Percentiles rank a stretch among this genome's conserved stretches.
Conservation (phyloP, 768 basidiomycete genomes). For the Tricholoma saponaceum region DNA sequence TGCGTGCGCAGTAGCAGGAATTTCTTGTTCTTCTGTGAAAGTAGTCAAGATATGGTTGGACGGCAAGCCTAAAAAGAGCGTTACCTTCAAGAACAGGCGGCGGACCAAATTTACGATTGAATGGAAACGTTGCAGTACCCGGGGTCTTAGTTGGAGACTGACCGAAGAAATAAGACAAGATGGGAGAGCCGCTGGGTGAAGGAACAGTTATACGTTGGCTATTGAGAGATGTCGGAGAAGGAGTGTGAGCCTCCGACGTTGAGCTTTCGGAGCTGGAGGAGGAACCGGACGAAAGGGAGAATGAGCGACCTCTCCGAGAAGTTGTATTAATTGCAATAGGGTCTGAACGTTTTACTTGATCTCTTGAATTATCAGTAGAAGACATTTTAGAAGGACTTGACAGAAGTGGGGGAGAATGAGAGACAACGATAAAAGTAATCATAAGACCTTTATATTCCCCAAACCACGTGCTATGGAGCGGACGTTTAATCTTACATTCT, state of each 20-base stretch:
- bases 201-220: slow-evolving; percentile 41
- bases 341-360: slow-evolving; percentile 43
- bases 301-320: slow-evolving; percentile 49
- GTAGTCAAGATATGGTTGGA: neutral
- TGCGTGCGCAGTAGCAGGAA: slow-evolving; percentile 40
- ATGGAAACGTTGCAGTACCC: slow-evolving; percentile 51
- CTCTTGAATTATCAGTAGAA: slow-evolving; percentile 24
- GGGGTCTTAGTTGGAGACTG: slow-evolving; percentile 56
- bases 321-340: slow-evolving; percentile 58
- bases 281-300: slow-evolving; percentile 59
- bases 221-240: slow-evolving; percentile 37
- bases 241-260: slow-evolving; percentile 49
- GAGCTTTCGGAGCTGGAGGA: slow-evolving; percentile 48
- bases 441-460: slow-evolving; percentile 18
- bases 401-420: slow-evolving; percentile 13
- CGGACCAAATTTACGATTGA: slow-evolving; percentile 51
- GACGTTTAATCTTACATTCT: neutral
- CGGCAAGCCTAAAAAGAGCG: slow-evolving; percentile 3
- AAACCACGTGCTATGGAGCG: slow-evolving; percentile 1
- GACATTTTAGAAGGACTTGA: slow-evolving; percentile 8
- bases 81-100: slow-evolving; percentile 63
- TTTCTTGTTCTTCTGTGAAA: slow-evolving; percentile 37
- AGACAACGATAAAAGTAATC: slow-evolving; percentile 15
- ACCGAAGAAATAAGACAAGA: slow-evolving; percentile 63
- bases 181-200: slow-evolving; percentile 64